Evolutionary conservation across 345 rosid species (phyloP), one percentile per base, ranked within the genome.

Genomic region (Euphorbia lathyris): DNA sequence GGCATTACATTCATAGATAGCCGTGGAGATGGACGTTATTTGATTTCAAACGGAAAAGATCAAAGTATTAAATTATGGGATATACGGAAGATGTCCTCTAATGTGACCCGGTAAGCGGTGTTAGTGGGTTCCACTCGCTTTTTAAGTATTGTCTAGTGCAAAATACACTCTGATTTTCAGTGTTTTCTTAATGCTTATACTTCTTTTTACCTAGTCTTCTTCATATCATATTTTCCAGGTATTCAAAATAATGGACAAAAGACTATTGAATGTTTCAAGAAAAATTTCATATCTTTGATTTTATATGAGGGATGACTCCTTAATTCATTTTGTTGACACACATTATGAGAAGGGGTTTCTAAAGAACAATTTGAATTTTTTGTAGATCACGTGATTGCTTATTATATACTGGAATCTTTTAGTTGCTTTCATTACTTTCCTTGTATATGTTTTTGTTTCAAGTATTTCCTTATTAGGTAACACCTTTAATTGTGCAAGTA

Each of bases 1-100:
- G 90, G 93, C 69, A 72, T 88, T 73, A 86, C 90, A 30, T 88
- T 77, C 77, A 70, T 88, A 65, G 90, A 88, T 61, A 86, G 88
- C 69, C 88, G 77, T 58, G 84, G 86, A 52, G 93, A 88, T 80
- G 93, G 90, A 19, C 88, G 86, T 17, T 86, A 88, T 65, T 80
- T 88, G 30, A 88, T 88, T 76, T 86, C 93, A 5, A 86, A 88
- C 72, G 93, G 90, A 57, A 88, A 88, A 80, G 93, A 88, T 75
- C 93, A 88, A 80, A 82, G 83, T 19, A 81, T 74, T 29, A 88
- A 88, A 79, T 84, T 88, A 60, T 88, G 93, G 93, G 93, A 88
- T 81, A 86, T 88, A 71, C 75, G 93, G 69, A 88, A 79, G 82
- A 85, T 88, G 90, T 68, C 89, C 51, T 78, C 85, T 16, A 78